Conservation (phyloP, 352 stramenopile species). For the Phytophthora lateralis region DNA sequence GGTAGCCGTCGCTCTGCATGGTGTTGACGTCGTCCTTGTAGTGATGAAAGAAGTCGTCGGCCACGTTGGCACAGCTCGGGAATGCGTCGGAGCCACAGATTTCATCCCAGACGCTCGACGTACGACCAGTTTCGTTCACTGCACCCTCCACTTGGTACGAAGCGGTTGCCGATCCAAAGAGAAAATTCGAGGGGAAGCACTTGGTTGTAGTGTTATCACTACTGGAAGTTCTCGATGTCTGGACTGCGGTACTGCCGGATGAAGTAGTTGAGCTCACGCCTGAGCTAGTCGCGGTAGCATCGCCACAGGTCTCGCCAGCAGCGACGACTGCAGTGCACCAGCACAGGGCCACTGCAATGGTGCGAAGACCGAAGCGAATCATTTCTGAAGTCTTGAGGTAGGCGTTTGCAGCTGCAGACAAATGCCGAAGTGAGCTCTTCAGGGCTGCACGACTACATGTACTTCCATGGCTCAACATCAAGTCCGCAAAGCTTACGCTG, state of each 20-base stretch:
- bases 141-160: slow-evolving; percentile 93
- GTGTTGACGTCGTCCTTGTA: slow-evolving; percentile 90
- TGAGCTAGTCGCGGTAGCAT: slow-evolving; percentile 1
- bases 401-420: slow-evolving; percentile 5
- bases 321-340: not conserved
- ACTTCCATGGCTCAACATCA: slow-evolving; percentile 4
- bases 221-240: slow-evolving; percentile 10
- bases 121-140: slow-evolving; percentile 69
- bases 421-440: slow-evolving; percentile 12
- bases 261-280: slow-evolving; percentile 4
- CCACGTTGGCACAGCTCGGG: slow-evolving; percentile 81
- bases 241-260: not conserved
- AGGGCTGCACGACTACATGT: not conserved
- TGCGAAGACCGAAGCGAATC: slow-evolving; percentile 5
- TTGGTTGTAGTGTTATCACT: slow-evolving; percentile 14
- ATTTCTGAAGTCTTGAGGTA: not conserved
- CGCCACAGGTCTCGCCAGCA: slow-evolving; percentile 1
- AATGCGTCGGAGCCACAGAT: slow-evolving; percentile 64
- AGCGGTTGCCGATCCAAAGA: slow-evolving; percentile 83
- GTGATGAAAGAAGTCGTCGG: slow-evolving; percentile 92
- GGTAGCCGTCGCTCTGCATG: slow-evolving; percentile 90
- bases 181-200: slow-evolving; percentile 63
- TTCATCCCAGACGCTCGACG: slow-evolving; percentile 90
- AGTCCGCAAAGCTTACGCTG: slow-evolving; percentile 4
- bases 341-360: not conserved